Evolutionary conservation across 306 rosid genomes (phyloP).

Genomic region (Astragalus glycyphyllos): DNA sequence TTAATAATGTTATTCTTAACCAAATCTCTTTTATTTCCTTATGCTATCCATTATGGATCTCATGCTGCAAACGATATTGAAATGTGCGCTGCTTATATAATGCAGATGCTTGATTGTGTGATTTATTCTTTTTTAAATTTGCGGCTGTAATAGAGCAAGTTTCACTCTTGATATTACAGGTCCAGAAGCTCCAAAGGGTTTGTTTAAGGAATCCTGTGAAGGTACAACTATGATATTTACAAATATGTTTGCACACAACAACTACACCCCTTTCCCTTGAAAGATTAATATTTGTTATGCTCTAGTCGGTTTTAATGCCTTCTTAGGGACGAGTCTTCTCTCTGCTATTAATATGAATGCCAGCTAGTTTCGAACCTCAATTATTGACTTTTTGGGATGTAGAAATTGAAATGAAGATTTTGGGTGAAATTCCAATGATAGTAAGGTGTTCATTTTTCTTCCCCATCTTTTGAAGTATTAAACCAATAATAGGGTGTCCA

Average conservation of each 20-base stretch:
- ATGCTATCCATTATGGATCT: constrained; percentile 9
- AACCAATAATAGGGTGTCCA: constrained; percentile 4
- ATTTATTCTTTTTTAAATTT: constrained; percentile 20
- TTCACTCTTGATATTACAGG: constrained; percentile 57
- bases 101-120: constrained; percentile 24
- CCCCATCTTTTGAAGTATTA: not conserved
- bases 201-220: constrained; percentile 90
- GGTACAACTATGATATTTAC: constrained; percentile 51
- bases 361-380: not conserved
- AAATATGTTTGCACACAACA: constrained; percentile 6
- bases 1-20: constrained; percentile 10
- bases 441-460: no score
- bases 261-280: not conserved
- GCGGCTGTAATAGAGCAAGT: constrained; percentile 38
- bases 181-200: constrained; percentile 89
- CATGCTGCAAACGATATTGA: not conserved
- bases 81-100: constrained; percentile 7
- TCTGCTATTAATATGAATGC: not conserved
- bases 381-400: no score
- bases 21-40: constrained; percentile 19
- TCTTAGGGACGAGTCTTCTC: not conserved
- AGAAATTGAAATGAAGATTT: no score
- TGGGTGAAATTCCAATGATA: no score
- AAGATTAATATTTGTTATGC: not conserved
- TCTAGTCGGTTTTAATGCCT: not conserved